Conservation (phyloP, 306 rosid species). For the Elaeagnus macrophylla region DNA sequence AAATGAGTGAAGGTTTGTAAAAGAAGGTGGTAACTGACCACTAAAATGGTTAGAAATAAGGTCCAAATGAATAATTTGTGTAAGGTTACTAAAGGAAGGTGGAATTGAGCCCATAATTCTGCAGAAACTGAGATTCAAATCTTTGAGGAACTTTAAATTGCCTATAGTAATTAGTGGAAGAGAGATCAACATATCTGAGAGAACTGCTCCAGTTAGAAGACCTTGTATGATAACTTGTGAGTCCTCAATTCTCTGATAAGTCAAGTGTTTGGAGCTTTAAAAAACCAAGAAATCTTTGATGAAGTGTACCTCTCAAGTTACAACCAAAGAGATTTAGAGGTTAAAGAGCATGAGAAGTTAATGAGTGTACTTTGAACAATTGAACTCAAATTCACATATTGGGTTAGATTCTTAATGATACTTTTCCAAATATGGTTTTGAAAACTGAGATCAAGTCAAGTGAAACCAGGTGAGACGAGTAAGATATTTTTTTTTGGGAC, state of each 20-base stretch:
- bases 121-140: background rate
- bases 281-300: background rate
- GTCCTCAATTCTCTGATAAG: background rate
- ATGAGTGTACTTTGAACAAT: too few relatives aligned
- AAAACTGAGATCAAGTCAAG: background rate
- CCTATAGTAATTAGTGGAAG: background rate
- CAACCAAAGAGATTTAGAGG: background rate
- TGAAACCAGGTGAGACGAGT: slow-evolving; percentile 1
- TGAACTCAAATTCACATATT: too few relatives aligned
- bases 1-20: too few relatives aligned
- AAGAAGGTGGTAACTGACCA: background rate
- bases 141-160: background rate
- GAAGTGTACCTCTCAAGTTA: background rate
- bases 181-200: background rate
- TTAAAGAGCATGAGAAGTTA: background rate
- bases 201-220: background rate
- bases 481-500: slow-evolving; percentile 1
- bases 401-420: too few relatives aligned
- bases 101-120: background rate
- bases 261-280: background rate
- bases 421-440: too few relatives aligned
- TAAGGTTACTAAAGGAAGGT: background rate
- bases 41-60: background rate
- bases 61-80: background rate
- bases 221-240: background rate